Evolutionary conservation across 139 green algal species (phyloP).

Genomic region (Tetradesmus obliquus): DNA sequence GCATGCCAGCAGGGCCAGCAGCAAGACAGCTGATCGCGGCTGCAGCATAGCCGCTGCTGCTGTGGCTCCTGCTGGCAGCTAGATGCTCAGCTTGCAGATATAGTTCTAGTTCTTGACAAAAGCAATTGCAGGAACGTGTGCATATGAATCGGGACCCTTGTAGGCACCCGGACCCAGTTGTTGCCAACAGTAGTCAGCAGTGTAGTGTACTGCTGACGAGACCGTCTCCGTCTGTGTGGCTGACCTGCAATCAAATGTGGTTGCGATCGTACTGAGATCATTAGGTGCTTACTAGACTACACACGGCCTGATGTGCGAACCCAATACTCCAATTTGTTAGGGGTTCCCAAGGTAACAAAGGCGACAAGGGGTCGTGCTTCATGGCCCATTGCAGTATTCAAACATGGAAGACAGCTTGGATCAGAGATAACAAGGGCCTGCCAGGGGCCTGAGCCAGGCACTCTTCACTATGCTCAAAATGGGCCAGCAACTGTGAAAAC

Average conservation of each 20-base stretch:
- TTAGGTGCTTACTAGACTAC: not conserved
- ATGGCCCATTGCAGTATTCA: not conserved
- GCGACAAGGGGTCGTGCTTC: not conserved
- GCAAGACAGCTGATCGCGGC: not conserved
- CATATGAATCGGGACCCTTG: not conserved
- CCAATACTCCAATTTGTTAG: not conserved
- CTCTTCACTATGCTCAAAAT: not conserved
- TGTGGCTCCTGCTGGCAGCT: not conserved
- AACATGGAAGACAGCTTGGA: not conserved
- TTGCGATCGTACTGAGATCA: too few relatives aligned
- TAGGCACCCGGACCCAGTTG: not conserved
- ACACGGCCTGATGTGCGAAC: not conserved
- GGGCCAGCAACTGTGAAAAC: not conserved
- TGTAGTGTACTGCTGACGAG: not conserved
- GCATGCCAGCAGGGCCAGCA: not conserved
- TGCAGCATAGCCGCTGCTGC: slow-evolving; percentile 3
- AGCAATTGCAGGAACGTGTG: not conserved
- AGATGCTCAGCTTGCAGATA: not conserved
- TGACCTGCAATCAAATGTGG: not conserved
- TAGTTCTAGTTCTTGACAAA: too few relatives aligned
- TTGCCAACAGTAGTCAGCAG: not conserved
- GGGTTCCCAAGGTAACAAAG: not conserved
- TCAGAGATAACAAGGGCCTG: not conserved
- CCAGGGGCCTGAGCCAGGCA: too few relatives aligned
- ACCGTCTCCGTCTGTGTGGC: not conserved